phyloP scores from a whole-genome alignment of 2,329 filamentous ascomycete species.

The Grosmannia penicillata region DNA sequence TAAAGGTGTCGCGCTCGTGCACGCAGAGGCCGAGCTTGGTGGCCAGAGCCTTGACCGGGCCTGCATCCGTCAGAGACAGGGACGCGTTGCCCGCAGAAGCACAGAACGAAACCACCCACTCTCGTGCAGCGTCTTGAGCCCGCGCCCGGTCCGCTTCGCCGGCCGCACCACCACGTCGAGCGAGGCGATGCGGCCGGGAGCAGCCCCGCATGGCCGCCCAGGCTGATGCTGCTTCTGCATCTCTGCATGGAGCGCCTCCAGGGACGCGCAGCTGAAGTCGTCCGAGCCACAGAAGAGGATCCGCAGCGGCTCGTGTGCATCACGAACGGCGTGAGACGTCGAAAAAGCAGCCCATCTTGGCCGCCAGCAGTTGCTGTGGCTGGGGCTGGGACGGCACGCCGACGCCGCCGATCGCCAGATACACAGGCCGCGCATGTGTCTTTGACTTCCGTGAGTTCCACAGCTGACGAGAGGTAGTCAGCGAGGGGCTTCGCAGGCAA shows the following conservation, averaged over 20 bases:
- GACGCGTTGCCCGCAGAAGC: background rate
- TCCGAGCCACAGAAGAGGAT: slow-evolving; percentile 95
- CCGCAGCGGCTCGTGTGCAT: slow-evolving; percentile 45
- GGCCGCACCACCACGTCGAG: slow-evolving; percentile 79
- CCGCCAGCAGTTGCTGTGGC: too few species aligned
- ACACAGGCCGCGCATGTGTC: too few species aligned
- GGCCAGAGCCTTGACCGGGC: slow-evolving; percentile 58
- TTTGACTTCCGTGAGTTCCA: too few species aligned
- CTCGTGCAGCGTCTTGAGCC: slow-evolving; percentile 50
- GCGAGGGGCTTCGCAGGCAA: too few species aligned
- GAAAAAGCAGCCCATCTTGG: too few species aligned
- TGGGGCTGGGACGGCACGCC: too few species aligned
- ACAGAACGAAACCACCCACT: slow-evolving; percentile 27
- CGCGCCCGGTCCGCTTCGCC: slow-evolving; percentile 63
- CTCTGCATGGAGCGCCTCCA: slow-evolving; percentile 53
- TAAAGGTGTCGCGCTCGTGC: slow-evolving; percentile 71
- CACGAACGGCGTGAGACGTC: too few species aligned
- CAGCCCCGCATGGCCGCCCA: slow-evolving; percentile 16
- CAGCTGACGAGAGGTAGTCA: too few species aligned
- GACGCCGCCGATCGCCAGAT: too few species aligned
- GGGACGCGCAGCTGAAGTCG: slow-evolving; percentile 67
- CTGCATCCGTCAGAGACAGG: background rate
- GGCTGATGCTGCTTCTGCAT: slow-evolving; percentile 4
- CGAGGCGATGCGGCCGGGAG: slow-evolving; percentile 47
- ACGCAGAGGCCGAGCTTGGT: slow-evolving; percentile 47